Percentiles rank a stretch among this genome's conserved stretches.
These are phyloP conservation scores for Schizothecium vesticola DNA, from an alignment of 495 filamentous ascomycete genomes.

Conservation along the genomic window DNA sequence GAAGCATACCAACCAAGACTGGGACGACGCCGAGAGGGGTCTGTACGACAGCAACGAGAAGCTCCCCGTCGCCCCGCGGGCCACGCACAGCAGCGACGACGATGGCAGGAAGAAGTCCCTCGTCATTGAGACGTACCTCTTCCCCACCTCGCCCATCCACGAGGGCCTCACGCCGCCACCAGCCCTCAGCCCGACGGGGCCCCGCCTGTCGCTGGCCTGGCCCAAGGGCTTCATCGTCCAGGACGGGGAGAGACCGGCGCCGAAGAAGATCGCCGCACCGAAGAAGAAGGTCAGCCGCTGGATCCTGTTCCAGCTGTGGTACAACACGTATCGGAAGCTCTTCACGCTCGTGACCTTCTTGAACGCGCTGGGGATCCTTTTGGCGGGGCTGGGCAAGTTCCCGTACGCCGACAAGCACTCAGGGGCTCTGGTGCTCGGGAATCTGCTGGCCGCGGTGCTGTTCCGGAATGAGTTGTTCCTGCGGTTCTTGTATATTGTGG, in stretches of 20 bases:
- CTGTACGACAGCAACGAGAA: slow-evolving; percentile 32
- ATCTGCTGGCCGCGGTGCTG: slow-evolving; percentile 38
- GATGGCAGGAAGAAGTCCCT: slow-evolving; percentile 18
- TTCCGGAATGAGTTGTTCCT: slow-evolving; percentile 42
- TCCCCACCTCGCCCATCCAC: slow-evolving; percentile 29
- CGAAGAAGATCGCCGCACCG: slow-evolving; percentile 1
- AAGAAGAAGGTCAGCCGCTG: slow-evolving; percentile 32
- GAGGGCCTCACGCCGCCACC: slow-evolving; percentile 33
- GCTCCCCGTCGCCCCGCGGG: slow-evolving; percentile 22
- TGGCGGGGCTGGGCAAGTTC: slow-evolving; percentile 33
- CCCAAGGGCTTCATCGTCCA: slow-evolving; percentile 15
- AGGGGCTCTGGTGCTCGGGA: slow-evolving; percentile 40
- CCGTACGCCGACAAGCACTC: slow-evolving; percentile 39
- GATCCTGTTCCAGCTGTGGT: slow-evolving; percentile 40
- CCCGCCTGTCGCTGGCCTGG: slow-evolving; percentile 26
- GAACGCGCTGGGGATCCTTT: slow-evolving; percentile 36
- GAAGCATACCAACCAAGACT: slow-evolving; percentile 16
- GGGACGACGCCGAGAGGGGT: slow-evolving; percentile 39
- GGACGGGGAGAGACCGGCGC: slow-evolving; percentile 10
- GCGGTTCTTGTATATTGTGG: slow-evolving; percentile 34
- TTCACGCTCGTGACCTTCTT: slow-evolving; percentile 38
- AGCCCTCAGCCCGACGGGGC: slow-evolving; percentile 22
- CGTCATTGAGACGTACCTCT: slow-evolving; percentile 22
- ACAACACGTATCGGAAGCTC: slow-evolving; percentile 45
- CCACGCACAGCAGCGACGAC: slow-evolving; percentile 21